These are phyloP conservation scores for Microdochium paspali DNA, from an alignment of 2,329 filamentous ascomycete genomes.

Conservation along the genomic window DNA sequence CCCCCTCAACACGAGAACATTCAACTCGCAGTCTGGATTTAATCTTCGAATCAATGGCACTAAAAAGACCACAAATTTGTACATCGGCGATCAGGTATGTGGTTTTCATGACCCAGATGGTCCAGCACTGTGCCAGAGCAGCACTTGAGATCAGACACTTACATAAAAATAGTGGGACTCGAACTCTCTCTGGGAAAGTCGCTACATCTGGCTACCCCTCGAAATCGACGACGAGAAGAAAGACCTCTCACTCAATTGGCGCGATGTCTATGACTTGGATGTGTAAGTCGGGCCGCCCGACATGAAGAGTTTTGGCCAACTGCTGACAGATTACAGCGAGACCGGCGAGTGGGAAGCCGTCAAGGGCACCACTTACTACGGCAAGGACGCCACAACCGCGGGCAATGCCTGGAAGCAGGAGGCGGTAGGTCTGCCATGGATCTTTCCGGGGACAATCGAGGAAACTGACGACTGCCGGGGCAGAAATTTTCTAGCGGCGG, in stretches of 20 bases:
- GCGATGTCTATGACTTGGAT: slow-evolving; percentile 46
- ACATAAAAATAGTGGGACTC: slow-evolving; percentile 32
- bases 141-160: background rate
- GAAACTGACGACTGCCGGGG: slow-evolving; percentile 6
- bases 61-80: slow-evolving; percentile 38
- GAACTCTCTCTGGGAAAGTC: slow-evolving; percentile 45
- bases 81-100: slow-evolving; percentile 33
- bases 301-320: background rate
- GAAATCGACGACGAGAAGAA: slow-evolving; percentile 42
- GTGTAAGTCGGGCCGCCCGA: slow-evolving; percentile 18
- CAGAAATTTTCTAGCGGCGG: slow-evolving; percentile 36
- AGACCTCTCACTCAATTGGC: slow-evolving; percentile 37
- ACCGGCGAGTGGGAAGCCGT: slow-evolving; percentile 37
- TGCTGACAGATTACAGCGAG: slow-evolving; percentile 15
- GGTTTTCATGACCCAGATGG: background rate
- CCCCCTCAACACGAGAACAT: slow-evolving; percentile 39
- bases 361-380: slow-evolving; percentile 36
- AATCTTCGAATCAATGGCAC: slow-evolving; percentile 35
- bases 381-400: slow-evolving; percentile 30
- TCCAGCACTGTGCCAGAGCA: background rate
- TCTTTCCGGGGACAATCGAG: background rate
- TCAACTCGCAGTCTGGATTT: slow-evolving; percentile 43
- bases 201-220: slow-evolving; percentile 48
- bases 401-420: slow-evolving; percentile 45
- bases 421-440: slow-evolving; percentile 20